Evolutionary conservation across 345 rosid genomes (phyloP).

Genomic region (Boechera retrofracta): DNA sequence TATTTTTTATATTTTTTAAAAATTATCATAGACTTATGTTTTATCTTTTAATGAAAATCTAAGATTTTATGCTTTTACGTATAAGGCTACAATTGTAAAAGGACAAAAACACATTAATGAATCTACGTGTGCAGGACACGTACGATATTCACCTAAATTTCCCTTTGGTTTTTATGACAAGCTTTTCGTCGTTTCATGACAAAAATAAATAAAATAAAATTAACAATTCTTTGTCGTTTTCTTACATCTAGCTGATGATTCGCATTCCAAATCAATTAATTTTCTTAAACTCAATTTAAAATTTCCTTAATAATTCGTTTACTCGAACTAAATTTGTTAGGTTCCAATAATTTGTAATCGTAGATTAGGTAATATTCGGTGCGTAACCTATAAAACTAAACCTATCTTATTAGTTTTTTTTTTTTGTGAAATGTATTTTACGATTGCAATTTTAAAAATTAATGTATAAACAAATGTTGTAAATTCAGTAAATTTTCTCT

Average conservation of each 20-base stretch:
- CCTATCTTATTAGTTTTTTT: not conserved
- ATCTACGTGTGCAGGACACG: not conserved
- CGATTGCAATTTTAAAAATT: not conserved
- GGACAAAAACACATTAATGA: no score
- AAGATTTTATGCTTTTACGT: no score
- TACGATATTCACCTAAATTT: not conserved
- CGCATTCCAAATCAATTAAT: not conserved
- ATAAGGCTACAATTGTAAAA: no score
- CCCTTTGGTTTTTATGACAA: constrained; percentile 8
- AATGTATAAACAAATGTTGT: not conserved
- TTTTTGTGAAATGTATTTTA: not conserved
- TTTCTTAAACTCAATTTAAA: not conserved
- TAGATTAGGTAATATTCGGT: not conserved
- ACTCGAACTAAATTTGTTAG: not conserved
- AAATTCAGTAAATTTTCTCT: not conserved
- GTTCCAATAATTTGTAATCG: not conserved
- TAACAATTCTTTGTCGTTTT: not conserved
- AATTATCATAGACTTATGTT: no score
- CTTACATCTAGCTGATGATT: not conserved
- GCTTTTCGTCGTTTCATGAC: constrained; percentile 25
- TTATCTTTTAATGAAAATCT: no score
- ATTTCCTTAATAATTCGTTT: not conserved
- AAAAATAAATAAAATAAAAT: not conserved
- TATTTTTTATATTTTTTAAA: no score
- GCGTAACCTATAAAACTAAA: not conserved